Evolutionary conservation across 352 stramenopile genomes (phyloP).

Genomic region (Phytophthora constricta): DNA sequence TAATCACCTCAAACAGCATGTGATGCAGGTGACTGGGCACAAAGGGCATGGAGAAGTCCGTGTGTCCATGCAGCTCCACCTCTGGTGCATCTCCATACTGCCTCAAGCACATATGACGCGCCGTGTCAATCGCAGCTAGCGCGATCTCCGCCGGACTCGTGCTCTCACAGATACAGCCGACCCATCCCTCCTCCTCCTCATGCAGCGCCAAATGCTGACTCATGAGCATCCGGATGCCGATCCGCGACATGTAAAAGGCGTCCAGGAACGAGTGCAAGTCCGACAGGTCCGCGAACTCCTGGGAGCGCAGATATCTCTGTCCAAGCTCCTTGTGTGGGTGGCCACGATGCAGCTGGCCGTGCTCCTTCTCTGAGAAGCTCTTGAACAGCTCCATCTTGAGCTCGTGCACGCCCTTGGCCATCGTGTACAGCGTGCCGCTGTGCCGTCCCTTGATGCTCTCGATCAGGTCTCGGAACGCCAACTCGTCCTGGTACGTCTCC

Average conservation of each 20-base stretch:
- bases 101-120: constrained; percentile 98
- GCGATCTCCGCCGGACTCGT: constrained; percentile 97
- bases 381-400: constrained; percentile 92
- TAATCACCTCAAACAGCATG: constrained; percentile 99
- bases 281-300: constrained; percentile 91
- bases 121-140: constrained; percentile 97
- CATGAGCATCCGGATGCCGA: constrained; percentile 99
- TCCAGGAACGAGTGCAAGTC: constrained; percentile 99
- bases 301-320: constrained; percentile 73
- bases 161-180: constrained; percentile 95
- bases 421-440: constrained; percentile 98
- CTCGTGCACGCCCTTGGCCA: constrained; percentile 99
- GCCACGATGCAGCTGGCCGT: constrained; percentile 20
- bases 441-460: constrained; percentile 98
- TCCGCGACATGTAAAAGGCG: constrained; percentile 99
- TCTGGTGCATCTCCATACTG: constrained; percentile 99
- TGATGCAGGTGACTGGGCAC: constrained; percentile 96
- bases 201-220: constrained; percentile 98
- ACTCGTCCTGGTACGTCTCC: constrained; percentile 88
- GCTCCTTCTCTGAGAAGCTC: constrained; percentile 64
- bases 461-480: constrained; percentile 94
- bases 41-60: constrained; percentile 99
- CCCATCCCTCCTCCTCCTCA: constrained; percentile 87
- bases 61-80: constrained; percentile 97
- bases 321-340: constrained; percentile 54